phyloP scores from a whole-genome alignment of 495 filamentous ascomycete species.

The Margaritispora aquatica region DNA sequence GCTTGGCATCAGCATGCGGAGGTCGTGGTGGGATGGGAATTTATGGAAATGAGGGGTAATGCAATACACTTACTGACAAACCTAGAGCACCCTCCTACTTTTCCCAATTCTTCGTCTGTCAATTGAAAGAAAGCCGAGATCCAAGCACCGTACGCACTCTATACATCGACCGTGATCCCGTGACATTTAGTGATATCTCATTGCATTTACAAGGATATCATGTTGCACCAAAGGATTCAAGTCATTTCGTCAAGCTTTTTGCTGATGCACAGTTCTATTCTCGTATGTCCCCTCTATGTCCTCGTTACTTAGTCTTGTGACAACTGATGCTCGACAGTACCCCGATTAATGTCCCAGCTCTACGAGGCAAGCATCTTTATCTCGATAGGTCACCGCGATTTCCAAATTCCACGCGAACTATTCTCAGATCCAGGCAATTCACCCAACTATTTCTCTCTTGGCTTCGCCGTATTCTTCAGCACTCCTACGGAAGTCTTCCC shows the following conservation, averaged over 20 bases:
- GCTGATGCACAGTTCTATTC: slow-evolving; percentile 96
- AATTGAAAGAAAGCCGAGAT: slow-evolving; percentile 54
- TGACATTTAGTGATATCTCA: slow-evolving; percentile 83
- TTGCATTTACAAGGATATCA: slow-evolving; percentile 94
- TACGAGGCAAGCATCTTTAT: slow-evolving; percentile 91
- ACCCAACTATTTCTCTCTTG: slow-evolving; percentile 93
- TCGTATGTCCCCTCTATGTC: slow-evolving; percentile 38
- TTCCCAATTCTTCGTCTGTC: slow-evolving; percentile 86
- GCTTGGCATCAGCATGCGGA: no score
- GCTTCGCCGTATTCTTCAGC: slow-evolving; percentile 85
- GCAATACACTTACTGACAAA: slow-evolving; percentile 35
- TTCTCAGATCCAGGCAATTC: slow-evolving; percentile 80
- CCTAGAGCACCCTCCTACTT: slow-evolving; percentile 93
- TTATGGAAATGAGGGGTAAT: not conserved
- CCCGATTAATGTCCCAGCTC: slow-evolving; percentile 86
- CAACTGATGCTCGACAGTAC: slow-evolving; percentile 46
- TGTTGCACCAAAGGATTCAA: slow-evolving; percentile 71
- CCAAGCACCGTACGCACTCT: slow-evolving; percentile 53
- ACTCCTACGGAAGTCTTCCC: slow-evolving; percentile 78
- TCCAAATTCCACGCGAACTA: slow-evolving; percentile 84
- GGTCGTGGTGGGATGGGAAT: not conserved
- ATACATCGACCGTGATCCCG: slow-evolving; percentile 93
- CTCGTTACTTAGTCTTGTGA: not conserved
- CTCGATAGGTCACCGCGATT: slow-evolving; percentile 75
- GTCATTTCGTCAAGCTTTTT: slow-evolving; percentile 86